Evolutionary conservation across 805 yeast species (phyloP), one percentile per base, ranked within the genome.

Genomic region (Cephaloascus albidus): DNA sequence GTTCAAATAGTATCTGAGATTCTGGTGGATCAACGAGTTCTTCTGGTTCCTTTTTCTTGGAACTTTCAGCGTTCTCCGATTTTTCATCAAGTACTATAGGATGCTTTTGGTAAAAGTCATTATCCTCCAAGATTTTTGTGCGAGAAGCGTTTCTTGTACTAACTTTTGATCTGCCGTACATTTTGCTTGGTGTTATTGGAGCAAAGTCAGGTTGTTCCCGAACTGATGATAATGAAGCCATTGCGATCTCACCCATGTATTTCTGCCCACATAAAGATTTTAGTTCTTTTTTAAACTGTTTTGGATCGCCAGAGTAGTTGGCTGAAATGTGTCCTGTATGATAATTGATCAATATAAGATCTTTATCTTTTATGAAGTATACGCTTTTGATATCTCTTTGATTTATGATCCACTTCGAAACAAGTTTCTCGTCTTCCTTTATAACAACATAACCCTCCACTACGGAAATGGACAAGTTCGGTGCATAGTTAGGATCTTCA

Each of bases 1-100:
- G 71, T 4, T 60, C 51, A 26, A 78, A 79, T 20, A 57, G 52
- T 37, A 60, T 16, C 12, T 23, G 28, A 12, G 28, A 12, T 23
- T 23, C 28, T 23, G 12, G 28, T 23, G 28, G 12, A 23, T 23
- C 28, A 23, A 23, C 28, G 6, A 12, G 12, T 12, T 12, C 28
- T 12, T 23, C 28, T 12, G 12, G 12, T 8, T 23, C 28, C 6
- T 23, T 12, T 23, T 23, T 12, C 10, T 6, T 12, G 12, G 10
- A 8, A 6, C 10, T 8, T 8, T 12, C 12, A 12, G 6, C 6
- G 28, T 6, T 8, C 6, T 23, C 12, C 12, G 6, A 12, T 12
- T 23, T 23, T 23, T 23, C 28, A 23, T 23, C 28, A 8, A 23
- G 28, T 12, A 23, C 10, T 8, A 23, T 23, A 12, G 28, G 28